Evolutionary conservation across 2,329 filamentous ascomycete species (phyloP), one percentile per base, ranked within the genome.

Genomic region (Aspergillus phoenicis): DNA sequence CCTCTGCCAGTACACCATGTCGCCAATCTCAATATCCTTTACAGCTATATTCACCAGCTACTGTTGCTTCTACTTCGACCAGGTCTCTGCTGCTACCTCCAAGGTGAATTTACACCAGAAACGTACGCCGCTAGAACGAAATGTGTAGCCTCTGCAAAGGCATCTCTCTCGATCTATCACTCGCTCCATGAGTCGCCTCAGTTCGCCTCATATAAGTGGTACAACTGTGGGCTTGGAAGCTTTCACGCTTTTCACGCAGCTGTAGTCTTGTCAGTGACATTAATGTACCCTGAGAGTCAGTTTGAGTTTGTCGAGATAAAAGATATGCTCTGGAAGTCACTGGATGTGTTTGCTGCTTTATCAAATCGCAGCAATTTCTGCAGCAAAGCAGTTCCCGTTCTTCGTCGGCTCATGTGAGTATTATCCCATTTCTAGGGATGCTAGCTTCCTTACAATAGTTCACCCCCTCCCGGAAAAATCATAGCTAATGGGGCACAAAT

Each of bases 201-300:
- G 5, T 77, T 77, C 47, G 65, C 69, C 5, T 71, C 73, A 1
- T 79, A 78, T 59, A 75, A 70, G 62, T 79, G 77, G 77, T 79
- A 77, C 58, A 76, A 71, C 26, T 71, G 73, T 28, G 74, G 75
- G 2, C 62, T 77, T 2, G 77, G 75, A 5, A 77, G 74, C 56
- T 79, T 78, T 60, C 75, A 79, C 41, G 75, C 77, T 1, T 78
- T 79, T 60, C 76, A 78, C 48, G 76, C 74, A 1, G 75, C 76
- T 5, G 70, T 77, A 0, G 71, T 74, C 5, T 59, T 77, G 2
- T 67, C 70, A 5, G 60, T 69, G 3, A 68, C 72, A 17, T 61
- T 76, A 6, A 66, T 72, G 53, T 67, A 70, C 30, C 68, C 72
- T 0, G 69, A 75, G 20, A 68, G 60, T 53, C 64, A 67, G 10